phyloP scores from a whole-genome alignment of 768 basidiomycete species.

The Kockovaella imperatae region DNA sequence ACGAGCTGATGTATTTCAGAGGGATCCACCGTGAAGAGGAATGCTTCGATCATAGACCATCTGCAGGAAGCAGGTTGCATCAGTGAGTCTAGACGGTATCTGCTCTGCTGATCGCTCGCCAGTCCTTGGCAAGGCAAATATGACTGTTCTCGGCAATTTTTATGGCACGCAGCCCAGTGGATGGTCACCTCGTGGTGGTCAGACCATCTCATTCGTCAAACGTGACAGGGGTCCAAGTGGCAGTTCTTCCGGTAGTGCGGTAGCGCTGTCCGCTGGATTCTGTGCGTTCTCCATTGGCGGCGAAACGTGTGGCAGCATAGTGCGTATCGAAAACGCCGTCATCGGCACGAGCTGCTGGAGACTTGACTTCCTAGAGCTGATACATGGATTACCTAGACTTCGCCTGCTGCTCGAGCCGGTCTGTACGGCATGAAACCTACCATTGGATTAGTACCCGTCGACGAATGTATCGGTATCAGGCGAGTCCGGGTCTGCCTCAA shows the following conservation, averaged over 20 bases:
- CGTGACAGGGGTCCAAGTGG: neutral
- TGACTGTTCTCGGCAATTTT: neutral
- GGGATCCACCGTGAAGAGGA: neutral
- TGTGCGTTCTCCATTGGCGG: neutral
- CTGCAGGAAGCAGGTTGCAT: neutral
- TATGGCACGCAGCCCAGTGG: neutral
- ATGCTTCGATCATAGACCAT: neutral
- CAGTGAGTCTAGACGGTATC: neutral
- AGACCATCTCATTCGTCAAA: neutral
- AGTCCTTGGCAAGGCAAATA: constrained; percentile 3
- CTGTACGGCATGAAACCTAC: constrained; percentile 1
- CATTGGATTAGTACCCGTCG: neutral
- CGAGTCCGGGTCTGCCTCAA: too few species aligned
- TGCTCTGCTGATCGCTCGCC: neutral
- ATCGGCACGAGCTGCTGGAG: neutral
- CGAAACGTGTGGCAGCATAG: constrained; percentile 1
- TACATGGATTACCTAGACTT: neutral
- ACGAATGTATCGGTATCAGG: neutral
- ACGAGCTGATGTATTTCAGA: neutral
- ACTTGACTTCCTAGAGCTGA: neutral
- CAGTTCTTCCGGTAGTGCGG: constrained; percentile 2
- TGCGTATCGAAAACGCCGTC: neutral
- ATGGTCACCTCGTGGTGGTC: constrained; percentile 2
- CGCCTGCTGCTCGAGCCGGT: neutral
- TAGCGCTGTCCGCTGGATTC: constrained; percentile 1